phyloP scores from a whole-genome alignment of 106 monocot genomes.

The Iris macrosiphon region DNA sequence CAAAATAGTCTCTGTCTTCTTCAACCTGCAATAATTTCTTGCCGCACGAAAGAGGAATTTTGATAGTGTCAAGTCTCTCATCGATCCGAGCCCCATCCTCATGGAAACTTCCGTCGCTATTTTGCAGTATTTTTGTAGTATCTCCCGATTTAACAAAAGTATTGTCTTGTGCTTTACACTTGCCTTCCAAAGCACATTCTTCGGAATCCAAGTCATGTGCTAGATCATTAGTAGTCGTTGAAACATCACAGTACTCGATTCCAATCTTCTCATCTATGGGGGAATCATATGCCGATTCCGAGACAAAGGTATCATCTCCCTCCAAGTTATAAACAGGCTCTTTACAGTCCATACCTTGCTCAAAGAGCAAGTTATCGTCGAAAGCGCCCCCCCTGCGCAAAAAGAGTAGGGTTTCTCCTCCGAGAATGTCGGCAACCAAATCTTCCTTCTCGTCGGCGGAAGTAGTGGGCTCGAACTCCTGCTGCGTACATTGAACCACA shows the following conservation, averaged over 20 bases:
- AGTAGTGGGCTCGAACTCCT: too few species aligned
- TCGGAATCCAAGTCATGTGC: neutral
- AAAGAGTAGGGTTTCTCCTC: constrained; percentile 39
- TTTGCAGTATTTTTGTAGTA: too few species aligned
- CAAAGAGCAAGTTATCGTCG: too few species aligned
- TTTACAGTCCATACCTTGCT: neutral
- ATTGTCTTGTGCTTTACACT: too few species aligned
- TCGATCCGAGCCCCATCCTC: too few species aligned
- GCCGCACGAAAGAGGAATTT: neutral
- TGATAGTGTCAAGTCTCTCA: constrained; percentile 5
- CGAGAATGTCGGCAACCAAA: constrained; percentile 15
- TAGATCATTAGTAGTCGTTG: neutral
- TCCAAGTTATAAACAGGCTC: constrained; percentile 16
- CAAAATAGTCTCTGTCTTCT: constrained; percentile 18
- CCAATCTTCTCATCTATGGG: constrained; percentile 13
- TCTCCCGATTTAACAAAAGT: too few species aligned
- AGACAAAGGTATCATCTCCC: constrained; percentile 20
- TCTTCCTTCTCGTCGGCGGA: too few species aligned
- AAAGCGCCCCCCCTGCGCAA: constrained; percentile 12
- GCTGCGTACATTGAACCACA: too few species aligned
- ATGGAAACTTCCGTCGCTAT: too few species aligned
- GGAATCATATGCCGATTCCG: constrained; percentile 32
- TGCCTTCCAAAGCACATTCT: constrained; percentile 3
- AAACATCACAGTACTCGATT: neutral
- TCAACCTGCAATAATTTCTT: constrained; percentile 14